Conservation (phyloP, 129 eudicot genomes). For the Mikania micrantha region DNA sequence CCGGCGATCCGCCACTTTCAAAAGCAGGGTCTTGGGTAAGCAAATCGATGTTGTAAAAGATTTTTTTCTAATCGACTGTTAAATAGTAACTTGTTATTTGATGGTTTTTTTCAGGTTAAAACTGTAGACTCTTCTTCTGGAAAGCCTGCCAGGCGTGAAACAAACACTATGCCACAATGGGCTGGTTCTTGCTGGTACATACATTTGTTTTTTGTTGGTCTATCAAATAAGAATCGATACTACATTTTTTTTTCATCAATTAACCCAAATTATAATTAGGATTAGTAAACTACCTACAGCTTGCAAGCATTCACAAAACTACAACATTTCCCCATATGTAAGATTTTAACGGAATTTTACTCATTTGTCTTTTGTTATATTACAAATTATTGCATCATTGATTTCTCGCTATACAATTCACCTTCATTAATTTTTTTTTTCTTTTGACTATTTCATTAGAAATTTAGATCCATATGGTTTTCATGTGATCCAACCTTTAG, state of each 20-base stretch:
- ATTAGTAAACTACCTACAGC: conserved; percentile 1
- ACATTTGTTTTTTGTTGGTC: background rate
- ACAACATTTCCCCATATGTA: background rate
- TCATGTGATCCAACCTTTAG: background rate
- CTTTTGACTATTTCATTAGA: background rate
- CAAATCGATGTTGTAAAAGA: background rate
- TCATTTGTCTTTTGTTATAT: background rate
- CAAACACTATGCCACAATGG: conserved; percentile 99
- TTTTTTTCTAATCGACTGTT: background rate
- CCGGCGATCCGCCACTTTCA: conserved; percentile 96
- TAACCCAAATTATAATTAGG: background rate
- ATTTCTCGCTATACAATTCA: background rate
- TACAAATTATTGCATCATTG: background rate
- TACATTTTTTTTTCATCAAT: background rate
- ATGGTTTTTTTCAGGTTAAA: conserved; percentile 46
- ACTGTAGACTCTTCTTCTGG: conserved; percentile 71
- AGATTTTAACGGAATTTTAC: background rate
- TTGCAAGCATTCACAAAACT: background rate
- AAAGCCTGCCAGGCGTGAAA: conserved; percentile 77
- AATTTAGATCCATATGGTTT: conserved; percentile 1
- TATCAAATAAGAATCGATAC: background rate
- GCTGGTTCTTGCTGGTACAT: conserved; percentile 98
- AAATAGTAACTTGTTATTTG: conserved; percentile 1
- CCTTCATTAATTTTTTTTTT: background rate
- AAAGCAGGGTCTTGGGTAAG: conserved; percentile 87